Percentiles rank a stretch among this genome's conserved stretches.
Conservation (phyloP, 495 filamentous ascomycete genomes). For the Talaromyces liani region DNA sequence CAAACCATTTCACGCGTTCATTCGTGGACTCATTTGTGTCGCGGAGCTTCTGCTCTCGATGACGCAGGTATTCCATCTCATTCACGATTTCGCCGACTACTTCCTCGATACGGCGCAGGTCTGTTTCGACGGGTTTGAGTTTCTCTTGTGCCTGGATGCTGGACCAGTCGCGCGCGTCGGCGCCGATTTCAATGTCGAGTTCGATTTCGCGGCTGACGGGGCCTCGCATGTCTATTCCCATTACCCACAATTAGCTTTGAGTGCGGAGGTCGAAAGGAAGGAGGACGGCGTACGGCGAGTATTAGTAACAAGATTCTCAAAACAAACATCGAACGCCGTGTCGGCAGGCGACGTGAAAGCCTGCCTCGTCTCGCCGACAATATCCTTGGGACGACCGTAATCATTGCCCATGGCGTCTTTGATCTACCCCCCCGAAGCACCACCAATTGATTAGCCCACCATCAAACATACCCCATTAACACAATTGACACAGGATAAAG, state of each 20-base stretch:
- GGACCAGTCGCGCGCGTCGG: constrained; percentile 97
- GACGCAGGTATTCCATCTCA: constrained; percentile 89
- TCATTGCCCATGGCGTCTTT: constrained; percentile 92
- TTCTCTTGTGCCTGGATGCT: constrained; percentile 95
- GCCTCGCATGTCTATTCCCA: constrained; percentile 34
- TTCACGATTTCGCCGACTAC: constrained; percentile 70
- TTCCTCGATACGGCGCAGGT: constrained; percentile 88
- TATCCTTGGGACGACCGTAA: constrained; percentile 82
- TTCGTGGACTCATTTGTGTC: constrained; percentile 99
- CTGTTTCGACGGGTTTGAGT: constrained; percentile 93
- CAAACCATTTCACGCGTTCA: constrained; percentile 97
- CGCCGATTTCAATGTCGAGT: constrained; percentile 97
- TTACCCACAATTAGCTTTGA: not conserved
- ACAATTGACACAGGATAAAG: not conserved
- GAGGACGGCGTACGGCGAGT: constrained; percentile 48
- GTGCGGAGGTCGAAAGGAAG: not conserved
- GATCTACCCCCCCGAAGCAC: constrained; percentile 52
- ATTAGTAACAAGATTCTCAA: constrained; percentile 70
- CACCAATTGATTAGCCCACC: not conserved
- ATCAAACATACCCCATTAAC: no score
- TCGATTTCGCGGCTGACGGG: constrained; percentile 68
- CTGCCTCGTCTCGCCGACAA: constrained; percentile 85
- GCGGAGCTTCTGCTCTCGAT: constrained; percentile 86
- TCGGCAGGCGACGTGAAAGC: constrained; percentile 95
- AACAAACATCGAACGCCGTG: constrained; percentile 94